Conservation (phyloP, 225 moss, liverwort and hornwort species). For the Marchantia paleacea region DNA sequence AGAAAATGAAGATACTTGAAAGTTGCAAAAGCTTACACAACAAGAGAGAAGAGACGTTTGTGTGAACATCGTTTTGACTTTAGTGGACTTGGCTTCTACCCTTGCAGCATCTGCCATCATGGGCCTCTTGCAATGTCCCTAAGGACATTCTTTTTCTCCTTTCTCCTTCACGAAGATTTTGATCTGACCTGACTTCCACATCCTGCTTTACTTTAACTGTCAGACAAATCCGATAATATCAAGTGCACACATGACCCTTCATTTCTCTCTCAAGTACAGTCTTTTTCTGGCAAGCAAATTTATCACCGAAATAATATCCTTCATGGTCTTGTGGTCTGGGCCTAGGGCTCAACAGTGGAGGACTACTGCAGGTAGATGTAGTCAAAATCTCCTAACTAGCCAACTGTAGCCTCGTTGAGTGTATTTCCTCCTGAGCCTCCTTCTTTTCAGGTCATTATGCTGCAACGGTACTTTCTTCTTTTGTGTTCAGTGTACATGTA, state of each 20-base stretch:
- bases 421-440: too few relatives aligned
- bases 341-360: too few relatives aligned
- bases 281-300: conserved; percentile 43
- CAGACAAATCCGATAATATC: background rate
- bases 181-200: background rate
- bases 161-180: background rate
- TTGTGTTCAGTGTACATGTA: too few relatives aligned
- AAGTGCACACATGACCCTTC: background rate
- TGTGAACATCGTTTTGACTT: background rate
- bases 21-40: background rate
- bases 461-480: too few relatives aligned
- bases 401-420: too few relatives aligned
- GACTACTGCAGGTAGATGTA: too few relatives aligned
- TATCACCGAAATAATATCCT: too few relatives aligned
- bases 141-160: conserved; percentile 1
- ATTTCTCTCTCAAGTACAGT: background rate
- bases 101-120: background rate
- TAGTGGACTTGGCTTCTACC: background rate
- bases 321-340: too few relatives aligned
- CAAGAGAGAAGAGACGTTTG: background rate
- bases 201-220: background rate
- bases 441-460: too few relatives aligned
- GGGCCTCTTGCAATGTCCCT: background rate
- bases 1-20: background rate
- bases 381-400: too few relatives aligned